These are phyloP conservation scores for Marchantia paleacea DNA, from an alignment of 225 moss, liverwort and hornwort species.

Conservation along the genomic window DNA sequence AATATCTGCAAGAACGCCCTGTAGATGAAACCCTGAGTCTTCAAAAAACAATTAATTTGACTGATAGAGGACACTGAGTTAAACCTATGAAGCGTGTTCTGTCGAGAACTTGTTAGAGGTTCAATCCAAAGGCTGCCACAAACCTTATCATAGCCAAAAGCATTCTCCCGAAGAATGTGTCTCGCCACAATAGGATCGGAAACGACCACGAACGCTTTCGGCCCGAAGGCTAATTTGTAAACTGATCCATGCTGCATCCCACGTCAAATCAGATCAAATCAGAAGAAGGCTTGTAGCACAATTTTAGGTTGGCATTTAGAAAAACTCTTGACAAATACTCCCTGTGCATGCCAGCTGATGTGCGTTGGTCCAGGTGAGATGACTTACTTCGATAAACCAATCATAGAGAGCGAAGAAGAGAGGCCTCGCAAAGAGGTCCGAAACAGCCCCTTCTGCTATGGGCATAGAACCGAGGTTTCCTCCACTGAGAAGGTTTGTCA, in stretches of 20 bases:
- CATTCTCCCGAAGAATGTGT: slow-evolving; percentile 92
- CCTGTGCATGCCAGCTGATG: background rate
- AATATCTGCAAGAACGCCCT: slow-evolving; percentile 98
- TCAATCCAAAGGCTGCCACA: background rate
- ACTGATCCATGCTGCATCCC: slow-evolving; percentile 83
- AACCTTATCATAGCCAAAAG: slow-evolving; percentile 97
- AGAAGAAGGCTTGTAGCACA: background rate
- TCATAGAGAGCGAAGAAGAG: slow-evolving; percentile 94
- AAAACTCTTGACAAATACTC: background rate
- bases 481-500: slow-evolving; percentile 84
- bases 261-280: background rate
- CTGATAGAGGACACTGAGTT: background rate
- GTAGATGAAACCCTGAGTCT: slow-evolving; percentile 31
- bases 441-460: slow-evolving; percentile 71
- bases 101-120: too few relatives aligned
- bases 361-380: background rate
- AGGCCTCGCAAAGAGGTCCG: slow-evolving; percentile 78
- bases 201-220: slow-evolving; percentile 95
- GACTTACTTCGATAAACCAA: slow-evolving; percentile 87
- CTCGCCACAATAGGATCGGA: slow-evolving; percentile 92
- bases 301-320: background rate
- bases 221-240: slow-evolving; percentile 97
- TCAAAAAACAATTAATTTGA: background rate
- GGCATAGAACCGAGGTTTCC: slow-evolving; percentile 90
- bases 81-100: background rate